These are phyloP conservation scores for Tolypocladium ophioglossoides DNA, from an alignment of 2,329 filamentous ascomycete genomes.

Conservation along the genomic window DNA sequence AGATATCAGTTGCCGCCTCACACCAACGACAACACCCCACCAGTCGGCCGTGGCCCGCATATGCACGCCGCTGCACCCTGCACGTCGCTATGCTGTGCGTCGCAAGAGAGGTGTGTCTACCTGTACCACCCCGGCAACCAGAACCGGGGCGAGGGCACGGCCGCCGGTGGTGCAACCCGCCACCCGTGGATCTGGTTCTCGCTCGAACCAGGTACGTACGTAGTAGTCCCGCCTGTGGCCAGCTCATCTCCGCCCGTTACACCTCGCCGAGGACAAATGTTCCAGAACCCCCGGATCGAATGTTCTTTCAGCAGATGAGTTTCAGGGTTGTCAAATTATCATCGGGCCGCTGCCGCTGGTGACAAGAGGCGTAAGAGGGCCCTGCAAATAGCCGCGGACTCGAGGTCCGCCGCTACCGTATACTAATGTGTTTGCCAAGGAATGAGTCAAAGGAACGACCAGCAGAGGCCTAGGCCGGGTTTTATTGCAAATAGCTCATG, in stretches of 20 bases:
- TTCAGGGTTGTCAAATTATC: not conserved
- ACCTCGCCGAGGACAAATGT: not conserved
- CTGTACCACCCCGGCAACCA: not conserved
- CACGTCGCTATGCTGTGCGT: constrained; percentile 4
- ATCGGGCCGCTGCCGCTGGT: not conserved
- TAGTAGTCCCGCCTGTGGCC: not conserved
- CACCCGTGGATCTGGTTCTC: not conserved
- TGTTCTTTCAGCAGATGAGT: not conserved
- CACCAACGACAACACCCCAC: not conserved
- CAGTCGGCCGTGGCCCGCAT: not conserved
- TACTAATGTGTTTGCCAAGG: not conserved
- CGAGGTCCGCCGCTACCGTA: not conserved
- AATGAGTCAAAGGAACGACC: not conserved
- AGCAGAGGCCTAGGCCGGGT: not conserved
- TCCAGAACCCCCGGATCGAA: not conserved
- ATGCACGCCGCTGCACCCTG: constrained; percentile 2
- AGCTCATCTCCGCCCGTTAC: not conserved
- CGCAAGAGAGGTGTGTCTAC: not conserved
- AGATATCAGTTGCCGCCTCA: not conserved
- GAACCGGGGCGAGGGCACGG: not conserved
- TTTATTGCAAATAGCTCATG: no score
- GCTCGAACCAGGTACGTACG: not conserved
- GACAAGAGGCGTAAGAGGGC: not conserved
- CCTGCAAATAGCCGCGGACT: not conserved
- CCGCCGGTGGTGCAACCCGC: not conserved